Base-by-base conservation (phyloP, 805 yeast genomes). In the Zygoascus tannicola region DNA sequence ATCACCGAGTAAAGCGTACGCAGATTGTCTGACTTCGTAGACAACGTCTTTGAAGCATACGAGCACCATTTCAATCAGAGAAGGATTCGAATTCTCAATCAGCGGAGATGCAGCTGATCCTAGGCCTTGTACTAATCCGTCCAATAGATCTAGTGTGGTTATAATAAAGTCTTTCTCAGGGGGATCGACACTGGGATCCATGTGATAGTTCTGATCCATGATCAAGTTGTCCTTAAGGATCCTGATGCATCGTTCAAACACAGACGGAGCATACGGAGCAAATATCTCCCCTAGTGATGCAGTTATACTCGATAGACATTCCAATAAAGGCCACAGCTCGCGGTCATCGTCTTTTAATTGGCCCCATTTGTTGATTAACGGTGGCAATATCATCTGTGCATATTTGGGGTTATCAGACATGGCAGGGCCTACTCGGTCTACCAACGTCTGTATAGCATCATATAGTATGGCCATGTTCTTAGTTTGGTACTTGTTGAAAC, bases 111-210 rank as follows among this genome's bases (percentile, higher is more conserved):
- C 69, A 21, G 20, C 14, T 49, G 78, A 79, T 12, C 83, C 84
- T 45, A 92, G 70, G 1, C 97, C 97, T 65, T 90, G 97, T 19
- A 87, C 80, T 44, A 92, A 66, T 2, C 98, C 98, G 62, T 90
- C 97, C 23, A 92, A 73, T 54, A 92, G 70, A 58, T 92, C 98
- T 33, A 92, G 60, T 1, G 96, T 77, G 1, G 97, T 85, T 28
- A 90, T 86, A 47, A 85, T 73, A 55, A 88, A 87, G 61, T 88
- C 97, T 57, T 81, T 84, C 57, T 92, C 97, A 0, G 95, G 94
- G 0, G 83, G 76, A 8, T 69, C 67, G 36, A 56, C 48, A 30
- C 58, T 48, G 3, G 92, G 87, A 57, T 86, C 81, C 19, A 73
- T 69, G 26, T 74, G 74, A 32, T 81, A 74, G 49, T 77, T 69